These are phyloP conservation scores for Xylaria intraflava DNA, from an alignment of 495 filamentous ascomycete genomes.

Conservation along the genomic window DNA sequence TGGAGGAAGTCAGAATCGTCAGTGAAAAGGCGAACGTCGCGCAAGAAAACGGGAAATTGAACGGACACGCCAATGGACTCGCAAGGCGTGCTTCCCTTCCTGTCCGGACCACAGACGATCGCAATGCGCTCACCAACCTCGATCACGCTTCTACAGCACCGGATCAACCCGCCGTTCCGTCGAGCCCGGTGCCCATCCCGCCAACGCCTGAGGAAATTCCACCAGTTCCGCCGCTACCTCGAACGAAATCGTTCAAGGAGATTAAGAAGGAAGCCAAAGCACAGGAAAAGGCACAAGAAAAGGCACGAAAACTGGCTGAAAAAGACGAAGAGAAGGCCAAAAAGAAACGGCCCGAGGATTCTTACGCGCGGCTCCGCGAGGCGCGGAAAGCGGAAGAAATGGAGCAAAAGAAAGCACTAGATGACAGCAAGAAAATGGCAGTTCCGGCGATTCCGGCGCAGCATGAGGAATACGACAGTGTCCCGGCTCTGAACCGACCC, in stretches of 20 bases:
- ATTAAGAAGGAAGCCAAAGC: conserved; percentile 48
- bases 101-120: conserved; percentile 38
- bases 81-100: conserved; percentile 38
- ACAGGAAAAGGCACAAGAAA: conserved; percentile 53
- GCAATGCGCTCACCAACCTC: conserved; percentile 47
- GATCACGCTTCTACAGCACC: conserved; percentile 59
- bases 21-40: conserved; percentile 49
- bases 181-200: conserved; percentile 24
- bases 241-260: conserved; percentile 40
- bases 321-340: conserved; percentile 60
- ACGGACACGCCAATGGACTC: conserved; percentile 30
- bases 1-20: conserved; percentile 54
- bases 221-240: conserved; percentile 23
- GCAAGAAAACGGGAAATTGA: conserved; percentile 37
- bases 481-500: conserved; percentile 34
- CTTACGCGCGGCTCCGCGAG: conserved; percentile 26
- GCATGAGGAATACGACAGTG: conserved; percentile 28
- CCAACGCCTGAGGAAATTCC: conserved; percentile 7
- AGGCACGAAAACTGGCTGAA: conserved; percentile 44
- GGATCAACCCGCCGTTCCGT: conserved; percentile 22
- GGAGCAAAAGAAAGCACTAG: conserved; percentile 33
- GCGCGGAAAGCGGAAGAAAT: conserved; percentile 31
- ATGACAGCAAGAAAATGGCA: conserved; percentile 39
- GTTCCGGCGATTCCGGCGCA: conserved; percentile 34
- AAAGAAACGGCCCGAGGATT: conserved; percentile 37